phyloP scores from a whole-genome alignment of 805 yeast species.

The Sungouiella blattae region DNA sequence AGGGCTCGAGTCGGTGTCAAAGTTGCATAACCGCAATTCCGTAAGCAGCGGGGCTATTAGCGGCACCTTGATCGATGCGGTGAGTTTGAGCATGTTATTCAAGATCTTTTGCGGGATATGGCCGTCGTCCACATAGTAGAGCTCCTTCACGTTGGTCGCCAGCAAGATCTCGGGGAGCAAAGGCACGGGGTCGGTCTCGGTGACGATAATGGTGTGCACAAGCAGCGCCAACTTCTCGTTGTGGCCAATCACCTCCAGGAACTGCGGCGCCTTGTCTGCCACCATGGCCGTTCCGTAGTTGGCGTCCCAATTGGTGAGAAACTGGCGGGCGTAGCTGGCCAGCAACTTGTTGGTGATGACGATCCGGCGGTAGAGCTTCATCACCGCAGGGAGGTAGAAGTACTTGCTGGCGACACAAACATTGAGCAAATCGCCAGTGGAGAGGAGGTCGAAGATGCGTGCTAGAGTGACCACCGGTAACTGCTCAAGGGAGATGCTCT shows the following conservation, averaged over 20 bases:
- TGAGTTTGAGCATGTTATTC: conserved; percentile 2
- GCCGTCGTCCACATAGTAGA: conserved; percentile 5
- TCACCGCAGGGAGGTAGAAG: conserved; percentile 25
- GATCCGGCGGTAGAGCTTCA: conserved; percentile 20
- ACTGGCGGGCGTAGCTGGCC: conserved; percentile 8
- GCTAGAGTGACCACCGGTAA: conserved; percentile 19
- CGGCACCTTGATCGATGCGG: not conserved
- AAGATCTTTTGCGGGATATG: conserved; percentile 1
- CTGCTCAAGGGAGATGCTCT: conserved; percentile 16
- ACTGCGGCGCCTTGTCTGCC: conserved; percentile 6
- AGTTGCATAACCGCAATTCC: not conserved
- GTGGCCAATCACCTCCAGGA: conserved; percentile 11
- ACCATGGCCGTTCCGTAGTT: conserved; percentile 13
- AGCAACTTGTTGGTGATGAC: conserved; percentile 15
- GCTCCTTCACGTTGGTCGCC: conserved; percentile 2
- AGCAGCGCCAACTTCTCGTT: conserved; percentile 11
- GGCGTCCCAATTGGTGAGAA: conserved; percentile 19
- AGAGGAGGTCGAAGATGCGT: conserved; percentile 18
- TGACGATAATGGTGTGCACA: conserved; percentile 8
- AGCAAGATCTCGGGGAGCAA: conserved; percentile 1
- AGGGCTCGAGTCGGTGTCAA: not conserved
- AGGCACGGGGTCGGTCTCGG: not conserved
- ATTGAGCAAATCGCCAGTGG: conserved; percentile 20
- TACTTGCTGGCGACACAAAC: conserved; percentile 18
- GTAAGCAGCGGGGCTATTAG: not conserved